Evolutionary conservation across 805 yeast species (phyloP), one percentile per base, ranked within the genome.

Genomic region (Ogataea philodendri): DNA sequence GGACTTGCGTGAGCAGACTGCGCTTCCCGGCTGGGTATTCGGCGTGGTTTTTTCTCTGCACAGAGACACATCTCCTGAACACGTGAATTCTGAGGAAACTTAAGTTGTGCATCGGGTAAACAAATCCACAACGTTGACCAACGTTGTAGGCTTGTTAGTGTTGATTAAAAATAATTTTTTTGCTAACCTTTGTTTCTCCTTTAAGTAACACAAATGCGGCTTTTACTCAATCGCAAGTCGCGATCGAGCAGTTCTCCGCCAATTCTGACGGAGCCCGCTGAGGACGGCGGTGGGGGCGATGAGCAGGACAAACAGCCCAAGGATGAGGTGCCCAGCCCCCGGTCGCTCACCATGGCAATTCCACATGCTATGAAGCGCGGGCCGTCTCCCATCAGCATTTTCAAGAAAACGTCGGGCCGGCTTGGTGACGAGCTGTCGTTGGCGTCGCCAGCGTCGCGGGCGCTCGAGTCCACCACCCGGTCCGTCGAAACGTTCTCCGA

Each of bases 51-150:
- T 7, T 13, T 55, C 51, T 55, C 33, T 52, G 60, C 60, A 53
- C 49, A 55, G 28, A 39, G 60, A 55, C 60, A 55, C 60, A 55
- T 55, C 46, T 45, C 48, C 55, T 28, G 32, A 47, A 35, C 42
- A 37, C 41, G 32, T 44, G 32, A 37, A 25, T 26, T 31, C 39
- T 28, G 17, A 15, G 50, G 42, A 45, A 55, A 55, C 60, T 55
- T 54, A 55, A 55, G 45, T 44, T 48, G 45, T 49, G 58, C 58
- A 48, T 30, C 23, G 6, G 9, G 17, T 16, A 26, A 32, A 14
- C 24, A 19, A 15, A 26, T 26, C 8, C 20, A 9, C 20, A 20
- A 16, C 37, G 16, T 23, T 15, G 13, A 2, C 29, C 11, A 14
- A 26, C 14, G 14, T 8, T 15, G 14, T 10, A 14, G 20, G 16